Evolutionary conservation across 176 grass and related monocot genomes (phyloP).

Genomic region (Raddia distichophylla): DNA sequence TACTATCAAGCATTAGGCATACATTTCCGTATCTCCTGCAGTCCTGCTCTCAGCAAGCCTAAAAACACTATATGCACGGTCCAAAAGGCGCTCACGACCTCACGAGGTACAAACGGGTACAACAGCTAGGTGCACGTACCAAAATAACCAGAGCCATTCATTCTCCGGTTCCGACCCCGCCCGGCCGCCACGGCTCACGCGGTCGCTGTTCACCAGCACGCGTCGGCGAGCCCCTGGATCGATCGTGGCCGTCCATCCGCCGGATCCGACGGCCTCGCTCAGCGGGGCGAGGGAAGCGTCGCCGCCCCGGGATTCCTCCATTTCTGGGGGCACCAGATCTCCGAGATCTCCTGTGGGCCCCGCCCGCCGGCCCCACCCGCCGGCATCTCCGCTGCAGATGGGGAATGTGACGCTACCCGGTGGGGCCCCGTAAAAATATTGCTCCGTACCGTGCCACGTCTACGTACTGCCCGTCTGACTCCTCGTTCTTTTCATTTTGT

Average conservation of each 20-base stretch:
- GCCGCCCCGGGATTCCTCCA: slow-evolving; percentile 8
- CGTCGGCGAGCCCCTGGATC: not conserved
- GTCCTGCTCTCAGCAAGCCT: too few species aligned
- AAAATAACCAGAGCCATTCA: not conserved
- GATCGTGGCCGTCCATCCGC: not conserved
- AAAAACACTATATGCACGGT: too few species aligned
- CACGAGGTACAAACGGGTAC: not conserved
- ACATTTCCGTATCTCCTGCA: too few species aligned
- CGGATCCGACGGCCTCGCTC: not conserved
- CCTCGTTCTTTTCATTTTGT: too few species aligned
- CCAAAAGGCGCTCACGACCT: too few species aligned
- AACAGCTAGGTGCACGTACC: not conserved
- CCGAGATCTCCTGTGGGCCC: slow-evolving; percentile 28
- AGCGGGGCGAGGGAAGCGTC: not conserved
- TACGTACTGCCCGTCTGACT: not conserved
- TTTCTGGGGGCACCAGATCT: not conserved
- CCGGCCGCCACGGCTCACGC: not conserved
- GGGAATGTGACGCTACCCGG: not conserved
- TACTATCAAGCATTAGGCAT: too few species aligned
- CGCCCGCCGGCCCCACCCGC: not conserved
- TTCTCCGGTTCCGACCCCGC: not conserved
- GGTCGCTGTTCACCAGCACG: not conserved
- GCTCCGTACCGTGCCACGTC: not conserved
- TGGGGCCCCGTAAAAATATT: not conserved
- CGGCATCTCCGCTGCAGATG: not conserved